Evolutionary conservation across 257 asterid species (phyloP).

Genomic region (Capsicum baccatum): DNA sequence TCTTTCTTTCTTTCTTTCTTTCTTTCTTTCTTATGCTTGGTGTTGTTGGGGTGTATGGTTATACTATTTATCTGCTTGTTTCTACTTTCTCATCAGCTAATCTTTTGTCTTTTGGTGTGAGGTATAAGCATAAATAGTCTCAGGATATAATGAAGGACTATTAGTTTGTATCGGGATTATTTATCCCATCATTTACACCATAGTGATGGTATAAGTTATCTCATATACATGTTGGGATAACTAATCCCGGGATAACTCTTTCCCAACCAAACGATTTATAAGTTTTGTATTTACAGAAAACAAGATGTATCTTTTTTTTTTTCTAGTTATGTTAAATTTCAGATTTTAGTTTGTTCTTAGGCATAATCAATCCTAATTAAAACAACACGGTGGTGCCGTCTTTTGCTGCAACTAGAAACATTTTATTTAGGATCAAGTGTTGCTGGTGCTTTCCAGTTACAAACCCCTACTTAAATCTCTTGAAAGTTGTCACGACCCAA

Average conservation of each 20-base stretch:
- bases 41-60: background rate
- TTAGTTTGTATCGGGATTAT: no score
- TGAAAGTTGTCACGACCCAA: background rate
- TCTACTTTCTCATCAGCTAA: background rate
- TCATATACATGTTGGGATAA: no score
- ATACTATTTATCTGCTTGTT: background rate
- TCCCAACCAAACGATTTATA: background rate
- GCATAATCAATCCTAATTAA: background rate
- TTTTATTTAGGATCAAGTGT: background rate
- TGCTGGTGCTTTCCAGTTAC: conserved; percentile 22
- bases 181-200: no score
- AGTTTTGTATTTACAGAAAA: background rate
- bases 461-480: conserved; percentile 11
- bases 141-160: no score
- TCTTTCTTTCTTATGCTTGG: no score
- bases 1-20: background rate
- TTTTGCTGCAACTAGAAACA: background rate
- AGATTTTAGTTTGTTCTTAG: background rate
- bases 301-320: background rate
- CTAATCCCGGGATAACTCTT: no score
- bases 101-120: background rate
- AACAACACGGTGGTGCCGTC: background rate
- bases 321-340: background rate
- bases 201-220: no score
- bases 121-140: no score